A percentile compares a stretch with the other conserved stretches of the same genome.
phyloP scores from a whole-genome alignment of 176 grass and related monocot species.

The Guadua angustifolia region DNA sequence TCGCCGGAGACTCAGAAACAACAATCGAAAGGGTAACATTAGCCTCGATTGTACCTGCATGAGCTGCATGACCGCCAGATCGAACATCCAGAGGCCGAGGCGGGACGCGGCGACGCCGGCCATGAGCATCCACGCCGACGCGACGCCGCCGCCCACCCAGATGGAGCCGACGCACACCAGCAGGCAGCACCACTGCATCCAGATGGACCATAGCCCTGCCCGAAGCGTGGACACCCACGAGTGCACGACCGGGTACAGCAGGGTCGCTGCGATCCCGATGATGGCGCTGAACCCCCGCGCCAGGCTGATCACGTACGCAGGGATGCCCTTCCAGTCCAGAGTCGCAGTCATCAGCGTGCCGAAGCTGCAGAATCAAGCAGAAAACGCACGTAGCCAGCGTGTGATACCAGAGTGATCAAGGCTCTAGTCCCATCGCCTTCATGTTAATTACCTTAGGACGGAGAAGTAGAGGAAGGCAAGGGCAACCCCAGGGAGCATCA shows the following conservation, averaged over 20 bases:
- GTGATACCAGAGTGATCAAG: too few species aligned
- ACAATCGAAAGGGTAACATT: too few species aligned
- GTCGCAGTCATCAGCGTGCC: conserved; percentile 90
- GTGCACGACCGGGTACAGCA: conserved; percentile 67
- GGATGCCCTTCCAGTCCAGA: conserved; percentile 86
- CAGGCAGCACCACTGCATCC: conserved; percentile 83
- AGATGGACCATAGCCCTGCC: conserved; percentile 87
- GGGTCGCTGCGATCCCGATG: conserved; percentile 74
- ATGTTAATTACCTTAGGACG: conserved; percentile 58
- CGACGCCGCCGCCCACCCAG: conserved; percentile 42
- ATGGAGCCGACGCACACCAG: conserved; percentile 74
- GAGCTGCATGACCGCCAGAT: background rate
- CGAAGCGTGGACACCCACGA: conserved; percentile 69
- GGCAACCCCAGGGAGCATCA: conserved; percentile 77
- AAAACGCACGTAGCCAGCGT: too few species aligned
- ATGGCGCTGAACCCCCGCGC: conserved; percentile 70
- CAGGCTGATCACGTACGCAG: conserved; percentile 79
- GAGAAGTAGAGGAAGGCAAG: conserved; percentile 85
- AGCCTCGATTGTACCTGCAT: background rate
- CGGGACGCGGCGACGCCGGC: conserved; percentile 74
- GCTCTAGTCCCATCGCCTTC: too few species aligned
- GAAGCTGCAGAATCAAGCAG: conserved; percentile 52
- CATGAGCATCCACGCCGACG: conserved; percentile 90
- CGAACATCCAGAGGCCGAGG: background rate
- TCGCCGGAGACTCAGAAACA: too few species aligned